Evolutionary conservation across 2,329 filamentous ascomycete genomes (phyloP), one percentile per base, ranked within the genome.

Genomic region (Teratosphaeria zuluensis): DNA sequence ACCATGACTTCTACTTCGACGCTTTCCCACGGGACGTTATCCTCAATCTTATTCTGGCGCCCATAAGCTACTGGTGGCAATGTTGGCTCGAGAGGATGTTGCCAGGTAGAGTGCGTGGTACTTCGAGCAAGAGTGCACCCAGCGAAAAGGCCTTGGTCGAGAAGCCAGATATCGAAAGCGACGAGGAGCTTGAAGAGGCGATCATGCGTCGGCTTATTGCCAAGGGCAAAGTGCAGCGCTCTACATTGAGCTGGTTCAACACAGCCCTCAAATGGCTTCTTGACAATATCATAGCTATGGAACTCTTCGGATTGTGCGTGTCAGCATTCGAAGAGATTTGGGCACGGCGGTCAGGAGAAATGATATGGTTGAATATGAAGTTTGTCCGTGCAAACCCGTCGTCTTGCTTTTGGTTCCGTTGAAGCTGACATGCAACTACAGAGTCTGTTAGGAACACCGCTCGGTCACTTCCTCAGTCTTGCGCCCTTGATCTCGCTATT

Each of bases 31-130:
- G 51, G 19, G 46, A 56, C 1, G 12, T 61, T 16, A 28, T 61
- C 19, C 35, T 61, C 11, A n/a, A 42, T 9, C 33, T 56, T 16
- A 6, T 62, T 6, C 46, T 64, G 21, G 32, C 28, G 1, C 59
- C 59, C 0, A 12, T 63, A 1, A 21, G 55, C 16, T 65, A 64
- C 31, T 52, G 58, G 52, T 64, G 60, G 59, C 63, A 64, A 46
- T 59, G 63, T 19, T 61, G 61, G 58, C 62, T 65, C 21, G 63
- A 64, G 32, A 35, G 60, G 30, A 57, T 46, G 12, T 56, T 65
- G 12, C 63, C 63, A 5, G 57, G 52, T 1, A 55, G 61, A 58
- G 55, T 59, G 0, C 30, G 57, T 1, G 55, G 55, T 6, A 30
- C 52, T 9, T 16, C 5, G 28, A 19, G 5, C 16, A 35, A 7